Base-by-base conservation (phyloP, 2,329 filamentous ascomycete species). In the Sarocladium brachiariae region DNA sequence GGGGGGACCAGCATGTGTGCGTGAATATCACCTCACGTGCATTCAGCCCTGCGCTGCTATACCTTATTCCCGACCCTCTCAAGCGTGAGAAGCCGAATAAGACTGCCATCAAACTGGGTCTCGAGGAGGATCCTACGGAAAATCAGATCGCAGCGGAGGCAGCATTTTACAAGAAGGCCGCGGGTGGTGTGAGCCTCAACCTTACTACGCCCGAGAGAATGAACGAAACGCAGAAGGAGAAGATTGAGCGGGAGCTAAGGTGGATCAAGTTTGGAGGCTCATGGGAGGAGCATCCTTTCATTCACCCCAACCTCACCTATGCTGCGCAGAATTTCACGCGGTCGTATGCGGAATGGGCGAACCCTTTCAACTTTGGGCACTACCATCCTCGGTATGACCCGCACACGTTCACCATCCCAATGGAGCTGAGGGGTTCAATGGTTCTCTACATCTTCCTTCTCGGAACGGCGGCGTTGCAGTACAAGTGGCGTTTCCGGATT, bases 381-480 rank as follows among this genome's bases (percentile, higher is more conserved):
- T 67, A 68, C 37, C 65, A 70, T 45, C 58, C 66, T 10, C 66
- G 68, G 5, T 70, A 70, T 51, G 68, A 71, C 50, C 68, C 68
- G 6, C 68, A 71, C 49, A 69, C 66, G 0, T 71, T 66, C 41
- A 71, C 68, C 3, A 70, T 71, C 18, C 68, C 68, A 2, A 69
- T 70, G 62, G 68, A 71, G 45, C 58, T 71, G 3, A 65, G 68
- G 2, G 68, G 68, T 1, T 70, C 67, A 1, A 69, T 71, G 62
- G 53, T 69, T 25, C 51, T 71, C 30, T 71, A 70, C 59, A 53
- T 70, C 11, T 69, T 70, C 55, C 59, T 71, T 2, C 59, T 71
- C 0, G 68, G 62, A 0, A 70, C 68, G 1, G 65, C 67, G 2
- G 63, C 61, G 0, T 52, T 71, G n/a, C 64, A 63, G 45, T 59